These are phyloP conservation scores for Lodderomyces metapsilosis DNA, from an alignment of 1,139 yeast species.

Conservation along the genomic window DNA sequence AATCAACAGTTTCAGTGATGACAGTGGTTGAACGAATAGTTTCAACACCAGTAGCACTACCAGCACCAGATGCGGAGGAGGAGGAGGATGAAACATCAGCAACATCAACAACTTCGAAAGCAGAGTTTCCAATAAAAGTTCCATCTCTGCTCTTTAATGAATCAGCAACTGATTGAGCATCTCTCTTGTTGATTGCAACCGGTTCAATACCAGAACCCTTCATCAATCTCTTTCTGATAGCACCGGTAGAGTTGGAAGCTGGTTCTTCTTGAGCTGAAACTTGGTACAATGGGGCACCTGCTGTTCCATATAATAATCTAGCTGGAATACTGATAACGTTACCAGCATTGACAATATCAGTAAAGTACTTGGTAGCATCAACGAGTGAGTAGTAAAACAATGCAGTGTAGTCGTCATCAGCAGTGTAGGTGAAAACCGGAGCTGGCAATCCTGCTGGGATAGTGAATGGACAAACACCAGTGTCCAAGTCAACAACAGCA, in stretches of 20 bases:
- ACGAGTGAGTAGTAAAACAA: conserved; percentile 38
- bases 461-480: conserved; percentile 42
- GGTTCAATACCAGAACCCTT: conserved; percentile 10
- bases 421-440: conserved; percentile 23
- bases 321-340: conserved; percentile 37
- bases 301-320: conserved; percentile 22
- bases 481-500: conserved; percentile 40
- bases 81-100: conserved; percentile 10
- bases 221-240: conserved; percentile 42
- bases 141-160: conserved; percentile 30
- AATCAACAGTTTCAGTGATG: conserved; percentile 15
- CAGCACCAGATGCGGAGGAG: conserved; percentile 10
- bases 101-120: conserved; percentile 26
- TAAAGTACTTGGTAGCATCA: conserved; percentile 26
- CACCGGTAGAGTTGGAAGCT: conserved; percentile 41
- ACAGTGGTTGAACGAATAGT: conserved; percentile 14
- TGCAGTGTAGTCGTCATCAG: conserved; percentile 33
- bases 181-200: conserved; percentile 23
- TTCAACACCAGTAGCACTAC: conserved; percentile 10
- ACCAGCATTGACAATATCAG: conserved; percentile 38
- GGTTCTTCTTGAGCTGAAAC: conserved; percentile 30
- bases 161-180: conserved; percentile 32
- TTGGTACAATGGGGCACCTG: conserved; percentile 28
- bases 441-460: conserved; percentile 30
- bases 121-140: conserved; percentile 18